Conservation (phyloP, 78 protist genomes). For the Cavenderia fasciculata region DNA sequence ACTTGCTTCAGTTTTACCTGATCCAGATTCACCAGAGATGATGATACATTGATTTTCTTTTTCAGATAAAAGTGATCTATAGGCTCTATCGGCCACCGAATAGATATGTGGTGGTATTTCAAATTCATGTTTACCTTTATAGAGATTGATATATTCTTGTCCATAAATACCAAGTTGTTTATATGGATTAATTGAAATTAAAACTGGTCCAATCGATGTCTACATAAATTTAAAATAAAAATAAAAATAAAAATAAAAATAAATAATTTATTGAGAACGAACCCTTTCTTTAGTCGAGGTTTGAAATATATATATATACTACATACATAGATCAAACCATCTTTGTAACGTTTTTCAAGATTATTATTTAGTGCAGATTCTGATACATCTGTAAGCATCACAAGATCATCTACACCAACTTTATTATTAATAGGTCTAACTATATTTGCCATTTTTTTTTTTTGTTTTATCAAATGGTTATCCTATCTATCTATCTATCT, state of each 20-base stretch:
- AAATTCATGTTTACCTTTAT: constrained; percentile 79
- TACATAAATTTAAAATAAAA: background rate
- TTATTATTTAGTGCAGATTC: constrained; percentile 82
- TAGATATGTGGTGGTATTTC: constrained; percentile 93
- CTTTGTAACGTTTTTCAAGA: constrained; percentile 80
- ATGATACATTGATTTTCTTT: constrained; percentile 83
- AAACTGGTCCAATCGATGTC: constrained; percentile 91
- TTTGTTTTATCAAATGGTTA: too few relatives aligned
- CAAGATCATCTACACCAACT: constrained; percentile 92
- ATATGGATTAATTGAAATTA: constrained; percentile 93
- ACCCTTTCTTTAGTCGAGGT: background rate
- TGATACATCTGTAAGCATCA: constrained; percentile 79
- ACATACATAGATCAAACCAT: constrained; percentile 88
- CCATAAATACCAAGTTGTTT: constrained; percentile 76
- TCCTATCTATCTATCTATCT: too few relatives aligned
- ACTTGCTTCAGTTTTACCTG: constrained; percentile 84
- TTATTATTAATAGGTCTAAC: constrained; percentile 33
- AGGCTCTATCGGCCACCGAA: constrained; percentile 72
- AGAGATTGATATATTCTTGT: constrained; percentile 45
- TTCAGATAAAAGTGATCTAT: constrained; percentile 57
- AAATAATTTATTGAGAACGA: too few relatives aligned
- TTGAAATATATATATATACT: background rate
- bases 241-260: background rate
- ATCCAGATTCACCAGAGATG: constrained; percentile 86
- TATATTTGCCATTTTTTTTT: too few relatives aligned